These are phyloP conservation scores for Clitoria ternatea DNA, from an alignment of 306 rosid genomes.

Conservation along the genomic window DNA sequence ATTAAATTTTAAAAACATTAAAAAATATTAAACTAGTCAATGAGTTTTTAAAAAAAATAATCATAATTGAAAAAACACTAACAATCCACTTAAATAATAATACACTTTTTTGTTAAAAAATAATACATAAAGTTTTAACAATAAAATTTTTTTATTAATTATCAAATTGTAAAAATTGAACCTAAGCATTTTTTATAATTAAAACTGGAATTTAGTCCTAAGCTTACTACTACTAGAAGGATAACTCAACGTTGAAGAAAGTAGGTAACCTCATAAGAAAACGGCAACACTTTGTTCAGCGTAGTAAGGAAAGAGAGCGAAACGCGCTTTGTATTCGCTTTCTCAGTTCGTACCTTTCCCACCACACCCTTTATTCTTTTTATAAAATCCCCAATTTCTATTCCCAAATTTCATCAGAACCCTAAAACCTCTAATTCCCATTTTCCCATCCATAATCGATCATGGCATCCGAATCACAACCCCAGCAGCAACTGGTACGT, in stretches of 20 bases:
- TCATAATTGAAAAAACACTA: too few species aligned
- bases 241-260: conserved; percentile 14
- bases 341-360: not conserved
- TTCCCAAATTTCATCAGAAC: not conserved
- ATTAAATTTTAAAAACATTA: too few species aligned
- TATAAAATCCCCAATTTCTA: not conserved
- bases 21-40: too few species aligned
- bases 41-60: too few species aligned
- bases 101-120: too few species aligned
- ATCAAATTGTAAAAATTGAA: too few species aligned
- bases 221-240: too few species aligned
- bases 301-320: not conserved
- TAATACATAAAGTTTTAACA: too few species aligned
- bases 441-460: not conserved
- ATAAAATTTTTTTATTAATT: too few species aligned
- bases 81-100: too few species aligned
- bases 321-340: not conserved
- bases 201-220: too few species aligned
- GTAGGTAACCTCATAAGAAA: not conserved
- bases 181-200: too few species aligned
- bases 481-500: not conserved
- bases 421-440: not conserved
- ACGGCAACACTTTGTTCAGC: not conserved
- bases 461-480: conserved; percentile 17
- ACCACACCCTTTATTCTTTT: not conserved